Conservation (phyloP, 2,329 filamentous ascomycete genomes). For the Penicillium verrucosum region DNA sequence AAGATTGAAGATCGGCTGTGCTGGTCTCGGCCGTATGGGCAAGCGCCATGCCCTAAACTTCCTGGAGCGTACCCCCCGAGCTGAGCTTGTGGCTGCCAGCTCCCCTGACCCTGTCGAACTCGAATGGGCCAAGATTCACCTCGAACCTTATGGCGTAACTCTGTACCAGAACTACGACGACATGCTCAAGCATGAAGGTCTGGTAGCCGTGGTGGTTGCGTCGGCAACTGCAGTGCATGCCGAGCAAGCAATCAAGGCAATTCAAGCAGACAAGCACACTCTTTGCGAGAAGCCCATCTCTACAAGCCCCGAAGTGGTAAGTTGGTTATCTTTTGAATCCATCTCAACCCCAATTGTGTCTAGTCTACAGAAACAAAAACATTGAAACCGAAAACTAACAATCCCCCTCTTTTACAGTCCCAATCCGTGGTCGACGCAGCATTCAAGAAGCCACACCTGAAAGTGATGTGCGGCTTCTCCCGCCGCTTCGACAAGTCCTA, state of each 20-base stretch:
- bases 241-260: conserved; percentile 57
- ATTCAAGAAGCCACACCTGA: conserved; percentile 55
- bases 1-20: conserved; percentile 47
- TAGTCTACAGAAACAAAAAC: not conserved
- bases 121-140: conserved; percentile 50
- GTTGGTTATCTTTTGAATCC: conserved; percentile 15
- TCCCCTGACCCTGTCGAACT: conserved; percentile 47
- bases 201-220: conserved; percentile 56
- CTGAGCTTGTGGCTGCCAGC: conserved; percentile 50
- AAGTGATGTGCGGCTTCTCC: conserved; percentile 66
- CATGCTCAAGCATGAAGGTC: conserved; percentile 55
- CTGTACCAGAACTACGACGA: conserved; percentile 55
- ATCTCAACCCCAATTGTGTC: not conserved
- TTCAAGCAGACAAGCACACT: conserved; percentile 54
- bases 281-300: conserved; percentile 55
- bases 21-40: conserved; percentile 52
- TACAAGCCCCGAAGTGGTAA: conserved; percentile 58
- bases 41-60: conserved; percentile 51
- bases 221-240: conserved; percentile 56
- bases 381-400: not conserved
- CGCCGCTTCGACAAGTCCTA: conserved; percentile 66
- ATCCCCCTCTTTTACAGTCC: conserved; percentile 42
- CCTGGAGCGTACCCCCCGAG: conserved; percentile 47
- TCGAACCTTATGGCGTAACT: conserved; percentile 52
- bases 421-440: conserved; percentile 60